Conservation (phyloP, 2,329 filamentous ascomycete species). For the Dothideomycetes sp. region DNA sequence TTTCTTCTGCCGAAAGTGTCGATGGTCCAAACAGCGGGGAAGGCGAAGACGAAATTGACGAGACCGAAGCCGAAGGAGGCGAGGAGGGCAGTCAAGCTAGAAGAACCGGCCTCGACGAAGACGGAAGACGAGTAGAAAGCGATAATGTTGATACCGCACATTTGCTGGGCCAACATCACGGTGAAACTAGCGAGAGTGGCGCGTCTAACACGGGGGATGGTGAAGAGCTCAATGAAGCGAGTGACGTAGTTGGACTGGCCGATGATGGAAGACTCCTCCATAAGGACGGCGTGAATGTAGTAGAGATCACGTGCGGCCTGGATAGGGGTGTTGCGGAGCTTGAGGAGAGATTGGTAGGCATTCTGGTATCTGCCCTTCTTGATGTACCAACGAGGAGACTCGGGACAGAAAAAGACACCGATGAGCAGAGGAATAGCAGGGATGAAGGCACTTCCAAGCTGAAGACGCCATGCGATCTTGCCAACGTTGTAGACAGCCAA, state of each 20-base stretch:
- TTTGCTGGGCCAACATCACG: conserved; percentile 64
- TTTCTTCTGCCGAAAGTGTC: conserved; percentile 28
- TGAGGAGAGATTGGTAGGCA: conserved; percentile 31
- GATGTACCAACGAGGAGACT: conserved; percentile 27
- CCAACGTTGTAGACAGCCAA: conserved; percentile 32
- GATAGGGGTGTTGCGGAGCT: conserved; percentile 31
- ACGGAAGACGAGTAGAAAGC: conserved; percentile 17
- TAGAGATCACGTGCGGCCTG: conserved; percentile 36
- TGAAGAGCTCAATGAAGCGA: conserved; percentile 51
- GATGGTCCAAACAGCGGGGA: conserved; percentile 48
- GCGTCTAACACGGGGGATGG: conserved; percentile 57
- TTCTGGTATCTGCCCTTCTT: conserved; percentile 31
- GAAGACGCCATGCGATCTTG: conserved; percentile 35
- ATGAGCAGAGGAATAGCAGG: conserved; percentile 37
- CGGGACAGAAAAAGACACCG: conserved; percentile 28
- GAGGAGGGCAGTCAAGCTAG: conserved; percentile 32
- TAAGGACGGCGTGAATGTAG: conserved; percentile 30
- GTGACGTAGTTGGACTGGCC: conserved; percentile 30
- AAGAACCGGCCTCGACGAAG: conserved; percentile 22
- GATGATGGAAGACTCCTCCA: conserved; percentile 25
- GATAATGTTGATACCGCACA: conserved; percentile 28
- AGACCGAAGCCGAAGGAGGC: conserved; percentile 51
- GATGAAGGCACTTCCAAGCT: conserved; percentile 39
- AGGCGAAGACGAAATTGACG: conserved; percentile 50
- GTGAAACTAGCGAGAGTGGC: conserved; percentile 68